Evolutionary conservation across 2,329 filamentous ascomycete species (phyloP).

Genomic region (Claviceps sorghi): DNA sequence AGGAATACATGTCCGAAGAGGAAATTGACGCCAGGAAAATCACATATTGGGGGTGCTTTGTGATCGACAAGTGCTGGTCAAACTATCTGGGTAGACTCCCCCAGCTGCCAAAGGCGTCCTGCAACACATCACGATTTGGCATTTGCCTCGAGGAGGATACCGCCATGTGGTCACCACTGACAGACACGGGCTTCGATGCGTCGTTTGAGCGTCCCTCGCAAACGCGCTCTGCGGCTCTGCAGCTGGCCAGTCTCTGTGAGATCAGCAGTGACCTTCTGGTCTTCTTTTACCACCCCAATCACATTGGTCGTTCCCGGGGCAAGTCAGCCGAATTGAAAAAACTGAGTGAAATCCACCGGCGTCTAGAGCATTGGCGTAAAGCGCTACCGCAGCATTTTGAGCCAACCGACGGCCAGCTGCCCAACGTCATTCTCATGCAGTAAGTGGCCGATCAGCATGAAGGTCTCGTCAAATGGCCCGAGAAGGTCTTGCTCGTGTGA

Average conservation of each 20-base stretch:
- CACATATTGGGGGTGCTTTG: slow-evolving; percentile 94
- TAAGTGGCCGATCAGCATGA: slow-evolving; percentile 35
- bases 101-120: slow-evolving; percentile 64
- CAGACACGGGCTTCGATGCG: slow-evolving; percentile 63
- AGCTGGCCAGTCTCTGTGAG: slow-evolving; percentile 73
- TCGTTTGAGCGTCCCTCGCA: slow-evolving; percentile 64
- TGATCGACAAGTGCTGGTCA: slow-evolving; percentile 99
- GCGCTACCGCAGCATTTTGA: slow-evolving; percentile 76
- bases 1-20: slow-evolving; percentile 52
- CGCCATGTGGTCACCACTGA: slow-evolving; percentile 76
- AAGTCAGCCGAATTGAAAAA: slow-evolving; percentile 83
- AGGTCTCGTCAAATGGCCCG: not conserved
- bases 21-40: slow-evolving; percentile 81
- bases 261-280: slow-evolving; percentile 83
- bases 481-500: not conserved
- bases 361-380: slow-evolving; percentile 78
- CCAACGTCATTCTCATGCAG: slow-evolving; percentile 70
- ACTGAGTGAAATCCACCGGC: slow-evolving; percentile 77
- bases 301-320: slow-evolving; percentile 47
- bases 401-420: slow-evolving; percentile 74
- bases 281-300: slow-evolving; percentile 78
- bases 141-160: slow-evolving; percentile 83
- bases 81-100: slow-evolving; percentile 89
- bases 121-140: slow-evolving; percentile 77
- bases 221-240: slow-evolving; percentile 66